These are phyloP conservation scores for Capronia americana DNA, from an alignment of 2,329 filamentous ascomycete species.

Conservation along the genomic window DNA sequence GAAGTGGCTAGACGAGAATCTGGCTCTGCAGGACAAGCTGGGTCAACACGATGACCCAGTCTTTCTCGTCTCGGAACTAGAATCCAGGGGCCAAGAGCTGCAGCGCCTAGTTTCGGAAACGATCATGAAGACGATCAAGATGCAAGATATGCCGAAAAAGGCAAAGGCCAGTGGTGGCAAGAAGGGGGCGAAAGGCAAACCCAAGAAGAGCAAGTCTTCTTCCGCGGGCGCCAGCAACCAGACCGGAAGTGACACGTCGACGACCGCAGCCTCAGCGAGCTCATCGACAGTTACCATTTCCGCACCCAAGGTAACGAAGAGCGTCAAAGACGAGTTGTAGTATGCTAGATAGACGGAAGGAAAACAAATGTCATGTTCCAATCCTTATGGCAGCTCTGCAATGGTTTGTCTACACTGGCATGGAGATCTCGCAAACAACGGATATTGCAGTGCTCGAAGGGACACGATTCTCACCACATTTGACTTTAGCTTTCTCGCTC, in stretches of 20 bases:
- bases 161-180: slow-evolving; percentile 44
- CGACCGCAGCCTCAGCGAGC: slow-evolving; percentile 1
- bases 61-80: slow-evolving; percentile 74
- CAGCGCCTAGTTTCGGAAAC: slow-evolving; percentile 73
- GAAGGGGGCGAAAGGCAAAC: slow-evolving; percentile 41
- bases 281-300: slow-evolving; percentile 8
- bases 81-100: slow-evolving; percentile 71
- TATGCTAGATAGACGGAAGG: slow-evolving; percentile 5
- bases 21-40: slow-evolving; percentile 74
- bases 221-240: slow-evolving; percentile 14
- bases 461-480: not conserved
- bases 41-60: slow-evolving; percentile 74
- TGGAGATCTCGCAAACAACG: not conserved
- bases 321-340: slow-evolving; percentile 43
- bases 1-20: slow-evolving; percentile 77
- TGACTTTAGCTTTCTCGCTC: not conserved
- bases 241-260: slow-evolving; percentile 14
- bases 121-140: slow-evolving; percentile 71
- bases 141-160: slow-evolving; percentile 50
- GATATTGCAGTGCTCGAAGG: not conserved
- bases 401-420: not conserved
- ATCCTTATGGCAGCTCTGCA: not conserved
- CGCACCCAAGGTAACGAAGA: slow-evolving; percentile 28
- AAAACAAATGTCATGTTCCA: not conserved
- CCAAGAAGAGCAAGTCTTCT: slow-evolving; percentile 41